These are phyloP conservation scores for Cytospora piceicola DNA, from an alignment of 2,329 filamentous ascomycete species.

Conservation along the genomic window DNA sequence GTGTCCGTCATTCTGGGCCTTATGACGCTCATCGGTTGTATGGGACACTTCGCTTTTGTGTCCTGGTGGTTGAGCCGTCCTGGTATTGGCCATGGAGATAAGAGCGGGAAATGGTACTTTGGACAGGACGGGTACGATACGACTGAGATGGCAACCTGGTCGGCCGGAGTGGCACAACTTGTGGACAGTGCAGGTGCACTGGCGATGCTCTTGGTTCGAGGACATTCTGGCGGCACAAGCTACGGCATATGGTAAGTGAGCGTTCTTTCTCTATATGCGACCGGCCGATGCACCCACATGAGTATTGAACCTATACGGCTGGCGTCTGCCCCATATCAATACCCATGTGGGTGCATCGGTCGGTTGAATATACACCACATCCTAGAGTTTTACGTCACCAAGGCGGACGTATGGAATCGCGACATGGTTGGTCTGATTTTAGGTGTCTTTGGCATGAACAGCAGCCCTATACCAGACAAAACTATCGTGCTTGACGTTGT, in stretches of 20 bases:
- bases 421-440: too few relatives aligned
- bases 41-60: conserved; percentile 48
- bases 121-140: conserved; percentile 48
- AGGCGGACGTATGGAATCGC: too few relatives aligned
- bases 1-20: conserved; percentile 43
- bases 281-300: too few relatives aligned
- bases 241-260: conserved; percentile 53
- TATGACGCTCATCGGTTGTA: conserved; percentile 43
- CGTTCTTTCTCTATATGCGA: conserved; percentile 7
- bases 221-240: conserved; percentile 53
- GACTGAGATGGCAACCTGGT: conserved; percentile 55
- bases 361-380: too few relatives aligned
- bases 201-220: conserved; percentile 49
- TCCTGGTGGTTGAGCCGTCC: conserved; percentile 52
- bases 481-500: neutral
- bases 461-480: neutral
- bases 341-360: too few relatives aligned
- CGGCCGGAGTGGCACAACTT: conserved; percentile 49
- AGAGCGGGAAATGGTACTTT: conserved; percentile 51
- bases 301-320: too few relatives aligned
- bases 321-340: too few relatives aligned
- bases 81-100: conserved; percentile 46
- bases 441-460: neutral
- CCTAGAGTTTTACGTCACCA: too few relatives aligned
- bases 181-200: conserved; percentile 46